These are phyloP conservation scores for Fusarium heterosporum DNA, from an alignment of 2,329 filamentous ascomycete species.

Conservation along the genomic window DNA sequence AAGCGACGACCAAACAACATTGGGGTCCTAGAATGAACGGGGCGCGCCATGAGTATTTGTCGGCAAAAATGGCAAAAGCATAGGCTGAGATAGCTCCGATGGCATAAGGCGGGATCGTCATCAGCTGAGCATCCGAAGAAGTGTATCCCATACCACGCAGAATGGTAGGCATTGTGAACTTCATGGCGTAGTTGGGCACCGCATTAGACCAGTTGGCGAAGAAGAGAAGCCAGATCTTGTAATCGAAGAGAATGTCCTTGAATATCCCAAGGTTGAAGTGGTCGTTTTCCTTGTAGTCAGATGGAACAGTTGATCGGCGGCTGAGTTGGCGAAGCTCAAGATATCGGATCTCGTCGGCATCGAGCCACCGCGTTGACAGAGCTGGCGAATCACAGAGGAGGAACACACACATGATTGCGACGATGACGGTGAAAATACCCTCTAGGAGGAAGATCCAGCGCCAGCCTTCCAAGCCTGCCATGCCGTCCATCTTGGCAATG, in stretches of 20 bases:
- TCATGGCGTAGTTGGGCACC: conserved; percentile 51
- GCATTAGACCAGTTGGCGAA: conserved; percentile 58
- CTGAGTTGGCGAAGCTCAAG: conserved; percentile 15
- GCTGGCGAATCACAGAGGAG: conserved; percentile 17
- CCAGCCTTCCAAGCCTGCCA: conserved; percentile 31
- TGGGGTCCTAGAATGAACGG: conserved; percentile 20
- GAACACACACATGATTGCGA: conserved; percentile 22
- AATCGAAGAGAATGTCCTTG: conserved; percentile 58
- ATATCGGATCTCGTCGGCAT: conserved; percentile 17
- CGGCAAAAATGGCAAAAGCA: conserved; percentile 18
- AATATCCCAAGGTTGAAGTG: conserved; percentile 36
- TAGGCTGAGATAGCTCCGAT: conserved; percentile 25
- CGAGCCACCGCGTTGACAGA: conserved; percentile 13
- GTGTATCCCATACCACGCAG: conserved; percentile 57
- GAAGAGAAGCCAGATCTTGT: conserved; percentile 59
- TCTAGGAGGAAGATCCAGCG: conserved; percentile 28
- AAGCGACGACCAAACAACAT: conserved; percentile 15
- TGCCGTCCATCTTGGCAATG: conserved; percentile 30
- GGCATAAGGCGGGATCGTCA: conserved; percentile 34
- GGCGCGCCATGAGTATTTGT: conserved; percentile 21
- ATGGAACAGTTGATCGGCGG: conserved; percentile 1
- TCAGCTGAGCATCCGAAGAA: conserved; percentile 47
- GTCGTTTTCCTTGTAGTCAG: conserved; percentile 18
- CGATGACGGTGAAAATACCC: conserved; percentile 17
- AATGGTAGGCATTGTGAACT: conserved; percentile 54